Conservation (phyloP, 768 basidiomycete species). For the Agaricus sinodeliciosus region DNA sequence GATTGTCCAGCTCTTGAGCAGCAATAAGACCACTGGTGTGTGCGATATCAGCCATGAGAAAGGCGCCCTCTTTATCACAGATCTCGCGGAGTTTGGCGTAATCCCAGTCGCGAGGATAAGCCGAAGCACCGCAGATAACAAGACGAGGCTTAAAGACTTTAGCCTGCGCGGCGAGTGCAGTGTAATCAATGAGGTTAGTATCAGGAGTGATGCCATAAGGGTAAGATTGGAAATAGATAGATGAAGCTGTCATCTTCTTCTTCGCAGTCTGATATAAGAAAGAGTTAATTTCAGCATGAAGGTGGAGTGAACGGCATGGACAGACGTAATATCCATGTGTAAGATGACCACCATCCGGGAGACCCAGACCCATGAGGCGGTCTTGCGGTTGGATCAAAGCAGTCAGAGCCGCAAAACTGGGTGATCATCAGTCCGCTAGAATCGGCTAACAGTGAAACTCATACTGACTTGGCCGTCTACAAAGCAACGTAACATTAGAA, state of each 20-base stretch:
- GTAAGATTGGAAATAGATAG: constrained; percentile 99
- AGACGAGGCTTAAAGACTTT: constrained; percentile 93
- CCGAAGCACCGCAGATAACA: constrained; percentile 96
- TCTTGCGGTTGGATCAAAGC: constrained; percentile 96
- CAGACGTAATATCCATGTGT: constrained; percentile 95
- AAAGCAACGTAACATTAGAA: background rate
- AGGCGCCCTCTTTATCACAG: constrained; percentile 84
- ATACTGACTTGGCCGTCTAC: constrained; percentile 80
- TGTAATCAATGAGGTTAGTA: constrained; percentile 89
- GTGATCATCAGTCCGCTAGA: constrained; percentile 14
- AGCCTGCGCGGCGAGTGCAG: constrained; percentile 72
- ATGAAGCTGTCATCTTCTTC: constrained; percentile 99
- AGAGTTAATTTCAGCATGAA: constrained; percentile 2
- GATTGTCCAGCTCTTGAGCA: constrained; percentile 81
- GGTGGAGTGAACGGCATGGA: constrained; percentile 12
- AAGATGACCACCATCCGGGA: constrained; percentile 95
- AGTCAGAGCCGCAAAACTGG: constrained; percentile 92
- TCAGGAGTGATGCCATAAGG: constrained; percentile 83
- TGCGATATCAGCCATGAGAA: constrained; percentile 94
- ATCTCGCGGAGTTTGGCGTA: constrained; percentile 77
- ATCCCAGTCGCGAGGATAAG: constrained; percentile 99
- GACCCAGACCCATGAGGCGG: constrained; percentile 97
- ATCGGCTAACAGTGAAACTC: background rate
- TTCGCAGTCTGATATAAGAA: constrained; percentile 77
- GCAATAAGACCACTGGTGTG: constrained; percentile 96